Evolutionary conservation across 2,329 filamentous ascomycete species (phyloP).

Genomic region (Alternaria arbusti): DNA sequence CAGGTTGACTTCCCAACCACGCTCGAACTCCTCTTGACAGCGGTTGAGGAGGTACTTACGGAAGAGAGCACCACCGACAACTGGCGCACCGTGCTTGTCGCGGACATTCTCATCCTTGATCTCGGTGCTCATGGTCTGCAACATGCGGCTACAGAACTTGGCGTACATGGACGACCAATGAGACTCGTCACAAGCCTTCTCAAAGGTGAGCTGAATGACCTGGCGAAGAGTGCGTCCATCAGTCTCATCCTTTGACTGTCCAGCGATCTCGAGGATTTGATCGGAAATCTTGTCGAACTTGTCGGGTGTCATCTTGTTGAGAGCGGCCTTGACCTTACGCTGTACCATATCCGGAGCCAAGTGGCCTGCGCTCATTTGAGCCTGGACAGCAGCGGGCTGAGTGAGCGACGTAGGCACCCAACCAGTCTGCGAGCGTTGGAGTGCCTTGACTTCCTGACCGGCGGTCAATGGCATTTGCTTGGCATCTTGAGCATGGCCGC

Average conservation of each 20-base stretch:
- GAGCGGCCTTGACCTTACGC: conserved; percentile 95
- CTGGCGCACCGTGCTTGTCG: conserved; percentile 86
- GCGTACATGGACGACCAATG: conserved; percentile 99
- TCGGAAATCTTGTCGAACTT: conserved; percentile 97
- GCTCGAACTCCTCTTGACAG: conserved; percentile 98
- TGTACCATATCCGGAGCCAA: conserved; percentile 93
- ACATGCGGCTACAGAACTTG: conserved; percentile 97
- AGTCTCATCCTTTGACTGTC: conserved; percentile 92
- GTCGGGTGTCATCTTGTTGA: conserved; percentile 99
- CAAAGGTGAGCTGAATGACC: conserved; percentile 98
- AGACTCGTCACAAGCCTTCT: conserved; percentile 97
- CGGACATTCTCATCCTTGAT: conserved; percentile 95
- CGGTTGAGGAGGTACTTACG: conserved; percentile 98
- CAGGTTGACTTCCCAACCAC: conserved; percentile 91
- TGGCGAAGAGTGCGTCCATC: conserved; percentile 95
- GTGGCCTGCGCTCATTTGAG: conserved; percentile 46
- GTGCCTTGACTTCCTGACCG: conserved; percentile 80
- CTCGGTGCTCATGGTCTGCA: conserved; percentile 81
- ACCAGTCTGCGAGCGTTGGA: conserved; percentile 73
- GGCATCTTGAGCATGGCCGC: conserved; percentile 69
- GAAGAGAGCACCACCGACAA: conserved; percentile 93
- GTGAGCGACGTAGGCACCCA: conserved; percentile 79
- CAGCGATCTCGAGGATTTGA: conserved; percentile 90
- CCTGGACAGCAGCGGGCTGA: conserved; percentile 42
- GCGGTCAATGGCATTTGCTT: conserved; percentile 92